Evolutionary conservation across 164 flowering plant genomes (phyloP).

Genomic region (Malania oleifera): DNA sequence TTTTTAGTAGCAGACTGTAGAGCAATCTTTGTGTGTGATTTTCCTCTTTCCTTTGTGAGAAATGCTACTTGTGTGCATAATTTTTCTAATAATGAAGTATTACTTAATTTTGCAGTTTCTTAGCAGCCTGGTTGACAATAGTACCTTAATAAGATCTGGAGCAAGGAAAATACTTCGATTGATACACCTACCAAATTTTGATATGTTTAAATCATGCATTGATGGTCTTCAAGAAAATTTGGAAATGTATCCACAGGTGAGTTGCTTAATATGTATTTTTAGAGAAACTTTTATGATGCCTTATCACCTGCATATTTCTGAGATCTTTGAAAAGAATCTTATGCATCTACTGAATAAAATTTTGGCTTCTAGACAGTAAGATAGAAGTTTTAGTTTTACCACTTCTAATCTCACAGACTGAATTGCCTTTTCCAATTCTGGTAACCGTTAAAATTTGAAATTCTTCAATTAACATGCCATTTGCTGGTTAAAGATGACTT

Average conservation of each 20-base stretch:
- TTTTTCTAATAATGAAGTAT: not conserved
- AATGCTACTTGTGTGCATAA: not conserved
- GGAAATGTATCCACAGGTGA: slow-evolving; percentile 66
- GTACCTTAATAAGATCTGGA: slow-evolving; percentile 38
- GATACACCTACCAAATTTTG: slow-evolving; percentile 30
- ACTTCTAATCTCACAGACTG: no score
- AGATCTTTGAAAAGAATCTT: no score
- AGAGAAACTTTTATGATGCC: no score
- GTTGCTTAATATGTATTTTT: slow-evolving; percentile 3
- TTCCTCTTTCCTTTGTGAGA: not conserved
- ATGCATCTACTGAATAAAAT: no score
- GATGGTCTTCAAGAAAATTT: slow-evolving; percentile 47
- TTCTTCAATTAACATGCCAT: no score
- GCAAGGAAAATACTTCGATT: slow-evolving; percentile 47
- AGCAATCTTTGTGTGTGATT: no score
- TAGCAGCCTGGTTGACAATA: slow-evolving; percentile 41
- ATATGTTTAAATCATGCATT: slow-evolving; percentile 42
- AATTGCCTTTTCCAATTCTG: not conserved
- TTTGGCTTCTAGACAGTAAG: no score
- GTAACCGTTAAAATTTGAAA: not conserved
- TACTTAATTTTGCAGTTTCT: slow-evolving; percentile 51
- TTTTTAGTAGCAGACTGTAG: no score
- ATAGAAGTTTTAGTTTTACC: no score
- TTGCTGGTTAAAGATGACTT: no score
- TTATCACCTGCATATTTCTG: no score